phyloP scores from a whole-genome alignment of 1,139 yeast species.

The Suzukiozyma palmioleophila region DNA sequence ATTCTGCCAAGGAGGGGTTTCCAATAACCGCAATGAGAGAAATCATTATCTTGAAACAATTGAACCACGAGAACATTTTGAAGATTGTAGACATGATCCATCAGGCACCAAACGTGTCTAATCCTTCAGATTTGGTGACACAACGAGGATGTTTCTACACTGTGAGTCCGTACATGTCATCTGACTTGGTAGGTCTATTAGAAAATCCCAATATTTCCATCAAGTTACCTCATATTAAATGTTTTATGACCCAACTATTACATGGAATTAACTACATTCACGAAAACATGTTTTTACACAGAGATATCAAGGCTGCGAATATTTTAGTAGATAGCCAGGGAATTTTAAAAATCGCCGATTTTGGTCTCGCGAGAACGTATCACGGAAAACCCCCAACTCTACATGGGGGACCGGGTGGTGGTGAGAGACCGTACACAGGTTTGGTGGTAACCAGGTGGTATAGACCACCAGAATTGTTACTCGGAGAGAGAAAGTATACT shows the following conservation, averaged over 20 bases:
- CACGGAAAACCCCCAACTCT: constrained; percentile 65
- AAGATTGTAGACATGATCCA: constrained; percentile 81
- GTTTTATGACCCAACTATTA: constrained; percentile 75
- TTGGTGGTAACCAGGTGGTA: constrained; percentile 97
- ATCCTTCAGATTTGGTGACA: constrained; percentile 29
- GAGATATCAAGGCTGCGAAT: constrained; percentile 95
- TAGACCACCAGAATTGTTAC: constrained; percentile 86
- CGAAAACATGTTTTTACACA: constrained; percentile 63
- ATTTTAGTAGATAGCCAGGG: constrained; percentile 77
- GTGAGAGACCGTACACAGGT: constrained; percentile 75
- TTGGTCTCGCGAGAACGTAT: constrained; percentile 83
- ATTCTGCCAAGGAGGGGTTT: constrained; percentile 84
- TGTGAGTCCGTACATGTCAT: constrained; percentile 90
- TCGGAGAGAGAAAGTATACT: constrained; percentile 83
- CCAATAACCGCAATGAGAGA: constrained; percentile 96
- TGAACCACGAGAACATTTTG: constrained; percentile 68
- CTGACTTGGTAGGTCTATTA: constrained; percentile 88
- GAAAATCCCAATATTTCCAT: constrained; percentile 74
- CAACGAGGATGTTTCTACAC: constrained; percentile 66
- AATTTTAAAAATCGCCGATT: constrained; percentile 80
- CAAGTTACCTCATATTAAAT: constrained; percentile 67
- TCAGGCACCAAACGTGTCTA: constrained; percentile 46
- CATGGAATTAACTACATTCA: constrained; percentile 83
- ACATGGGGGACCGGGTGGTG: constrained; percentile 65
- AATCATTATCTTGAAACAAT: constrained; percentile 71